Evolutionary conservation across 257 asterid genomes (phyloP).

Genomic region (Dorcoceras hygrometricum): DNA sequence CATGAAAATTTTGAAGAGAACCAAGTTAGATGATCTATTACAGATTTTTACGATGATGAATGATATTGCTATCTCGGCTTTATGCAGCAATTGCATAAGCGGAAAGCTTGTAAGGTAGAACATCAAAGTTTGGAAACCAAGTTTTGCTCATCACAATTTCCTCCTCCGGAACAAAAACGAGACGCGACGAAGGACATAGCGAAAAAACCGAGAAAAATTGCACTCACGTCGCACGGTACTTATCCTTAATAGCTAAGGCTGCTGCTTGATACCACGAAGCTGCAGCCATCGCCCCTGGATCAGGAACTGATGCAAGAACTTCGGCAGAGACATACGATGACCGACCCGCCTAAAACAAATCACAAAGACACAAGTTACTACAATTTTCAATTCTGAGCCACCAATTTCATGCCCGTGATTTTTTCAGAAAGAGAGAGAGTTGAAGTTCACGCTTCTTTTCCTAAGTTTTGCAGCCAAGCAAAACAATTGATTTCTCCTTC

Average conservation of each 20-base stretch:
- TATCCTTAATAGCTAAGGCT: conserved; percentile 59
- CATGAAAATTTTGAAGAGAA: neutral
- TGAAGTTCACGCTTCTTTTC: neutral
- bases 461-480: neutral
- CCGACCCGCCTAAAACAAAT: conserved; percentile 78
- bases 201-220: neutral
- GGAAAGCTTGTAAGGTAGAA: conserved; percentile 40
- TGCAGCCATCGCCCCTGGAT: conserved; percentile 98
- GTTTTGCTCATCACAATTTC: conserved; percentile 27
- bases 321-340: conserved; percentile 75
- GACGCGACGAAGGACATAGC: conserved; percentile 38
- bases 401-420: neutral
- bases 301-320: conserved; percentile 77
- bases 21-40: conserved; percentile 5
- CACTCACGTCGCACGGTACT: conserved; percentile 31
- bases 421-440: neutral
- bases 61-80: conserved; percentile 45
- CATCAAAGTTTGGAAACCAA: conserved; percentile 17
- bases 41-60: conserved; percentile 17
- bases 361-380: neutral
- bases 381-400: neutral
- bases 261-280: conserved; percentile 89
- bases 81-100: conserved; percentile 52
- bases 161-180: conserved; percentile 32
- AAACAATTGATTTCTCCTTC: neutral